Evolutionary conservation across 176 grass and related monocot species (phyloP).

Genomic region (Juncus effusus): DNA sequence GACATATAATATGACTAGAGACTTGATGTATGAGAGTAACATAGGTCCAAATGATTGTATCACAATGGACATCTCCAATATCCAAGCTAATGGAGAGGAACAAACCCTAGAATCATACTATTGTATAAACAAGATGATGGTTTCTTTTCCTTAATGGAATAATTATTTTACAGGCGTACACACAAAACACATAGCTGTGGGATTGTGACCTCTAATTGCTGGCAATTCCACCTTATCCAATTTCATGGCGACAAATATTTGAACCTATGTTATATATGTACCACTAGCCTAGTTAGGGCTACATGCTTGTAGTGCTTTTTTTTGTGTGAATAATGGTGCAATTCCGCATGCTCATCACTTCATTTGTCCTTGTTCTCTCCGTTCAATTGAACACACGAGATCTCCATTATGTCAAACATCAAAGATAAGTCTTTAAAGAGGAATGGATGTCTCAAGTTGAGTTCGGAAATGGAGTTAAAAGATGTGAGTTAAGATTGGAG

Average conservation of each 20-base stretch:
- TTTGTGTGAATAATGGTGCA: slow-evolving; percentile 35
- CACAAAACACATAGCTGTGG: slow-evolving; percentile 10
- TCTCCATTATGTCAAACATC: neutral
- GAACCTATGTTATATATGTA: slow-evolving; percentile 25
- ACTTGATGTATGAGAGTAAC: neutral
- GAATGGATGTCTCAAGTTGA: neutral
- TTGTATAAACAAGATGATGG: slow-evolving; percentile 9
- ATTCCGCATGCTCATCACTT: slow-evolving; percentile 14
- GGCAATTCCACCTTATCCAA: slow-evolving; percentile 13
- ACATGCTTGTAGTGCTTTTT: slow-evolving; percentile 31
- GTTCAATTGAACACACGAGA: neutral
- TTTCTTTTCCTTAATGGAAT: slow-evolving; percentile 19
- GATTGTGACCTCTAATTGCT: slow-evolving; percentile 20
- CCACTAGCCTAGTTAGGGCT: slow-evolving; percentile 14
- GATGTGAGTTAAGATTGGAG: slow-evolving; percentile 16
- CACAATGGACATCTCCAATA: slow-evolving; percentile 2
- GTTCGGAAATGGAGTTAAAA: neutral
- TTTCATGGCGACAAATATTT: slow-evolving; percentile 20
- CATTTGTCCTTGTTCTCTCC: slow-evolving; percentile 10
- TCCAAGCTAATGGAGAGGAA: neutral
- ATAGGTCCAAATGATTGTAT: neutral
- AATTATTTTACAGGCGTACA: neutral
- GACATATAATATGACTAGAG: too few species aligned
- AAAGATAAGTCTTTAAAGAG: neutral
- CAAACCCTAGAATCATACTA: slow-evolving; percentile 1